Base-by-base conservation (phyloP, 305 asterid genomes). In the Solanum aculeatissimum region DNA sequence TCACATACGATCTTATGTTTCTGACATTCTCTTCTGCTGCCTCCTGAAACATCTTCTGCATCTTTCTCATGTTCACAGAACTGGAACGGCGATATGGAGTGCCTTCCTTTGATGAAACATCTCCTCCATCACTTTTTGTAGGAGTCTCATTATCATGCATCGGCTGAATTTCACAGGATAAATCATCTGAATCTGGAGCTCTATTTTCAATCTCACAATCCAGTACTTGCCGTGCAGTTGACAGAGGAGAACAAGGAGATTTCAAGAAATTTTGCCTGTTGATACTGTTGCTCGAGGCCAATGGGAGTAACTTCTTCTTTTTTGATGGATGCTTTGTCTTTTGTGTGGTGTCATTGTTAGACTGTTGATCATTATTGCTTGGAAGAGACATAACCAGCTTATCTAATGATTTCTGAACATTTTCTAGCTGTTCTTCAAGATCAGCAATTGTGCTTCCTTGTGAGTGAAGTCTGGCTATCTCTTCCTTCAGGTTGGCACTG, bases 1-100 rank as follows among this genome's bases (percentile, higher is more conserved):
- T 96, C 3, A 96, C 99, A 62, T 96, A 96, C n/a, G 99, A 85
- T 89, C 92, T 95, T 87, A 96, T 96, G 91, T 97, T 96, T 91
- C 99, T 93, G 45, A 96, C 98, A 84, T 96, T 96, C 91, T 96
- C 99, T 91, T 96, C 99, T 77, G 98, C 99, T 82, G 99, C 99
- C 87, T 93, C 93, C 87, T 96, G 99, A 81, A 96, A 96, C 99
- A 96, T 96, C 87, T 92, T 94, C 88, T 96, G 97, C 99, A 96
- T 96, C 87, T 95, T 96, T 90, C 91, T 95, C 98, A 96, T 95
- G 87, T 96, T 96, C 72, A 95, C 99, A 80, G 99, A 95, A 85
- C 98, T 92, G 49, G 99, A 96, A 86, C 98, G 97, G 65, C 97
- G 88, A 79, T 93, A 92, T 3, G 98, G 99, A 85, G 99, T 93